Evolutionary conservation across 305 asterid genomes (phyloP), one percentile per base, ranked within the genome.

Genomic region (Caryopteris hybrid): DNA sequence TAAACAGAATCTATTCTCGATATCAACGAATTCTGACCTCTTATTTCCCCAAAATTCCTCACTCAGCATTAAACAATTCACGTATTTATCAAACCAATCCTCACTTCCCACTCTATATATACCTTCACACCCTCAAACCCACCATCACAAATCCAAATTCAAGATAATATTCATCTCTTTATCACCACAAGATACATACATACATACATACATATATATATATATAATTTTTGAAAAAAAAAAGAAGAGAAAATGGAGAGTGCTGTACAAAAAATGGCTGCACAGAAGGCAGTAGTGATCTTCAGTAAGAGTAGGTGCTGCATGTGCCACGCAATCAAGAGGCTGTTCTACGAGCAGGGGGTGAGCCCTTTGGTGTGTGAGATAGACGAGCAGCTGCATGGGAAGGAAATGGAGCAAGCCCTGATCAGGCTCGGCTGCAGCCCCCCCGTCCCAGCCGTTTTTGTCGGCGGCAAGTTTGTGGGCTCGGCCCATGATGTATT

Each of bases 271-370:
- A 74, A 76, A 43, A 50, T 79, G 12, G 76, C 78, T 27, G 64
- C 83, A n/a, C 77, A 79, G 8, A 82, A 52, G 29, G 79, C 87
- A 6, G 80, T 79, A 2, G 86, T 81, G 64, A 80, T 74, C 17
- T 77, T 74, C 68, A 77, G 83, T 76, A 80, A 74, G 80, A 82
- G 86, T 53, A 45, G 77, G 10, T 82, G 87, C 57, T 68, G 87
- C 84, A 79, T 79, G 84, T 79, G 81, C 80, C 84, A 82, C 8
- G 84, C 84, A 1, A 79, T 82, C 18, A 74, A 79, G 74, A 73
- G 79, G 73, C 80, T 83, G 0, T 83, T 83, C 66, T 78, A 77
- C 52, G 83, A 75, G 42, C 87, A 77, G 67, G 87, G 83, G 10
- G 81, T 77, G 56, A 83, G 77, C 36, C 87, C 85, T 0, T 66